phyloP scores from a whole-genome alignment of 1,284 basidiomycete genomes.

The Crucibulum cyathiforme region DNA sequence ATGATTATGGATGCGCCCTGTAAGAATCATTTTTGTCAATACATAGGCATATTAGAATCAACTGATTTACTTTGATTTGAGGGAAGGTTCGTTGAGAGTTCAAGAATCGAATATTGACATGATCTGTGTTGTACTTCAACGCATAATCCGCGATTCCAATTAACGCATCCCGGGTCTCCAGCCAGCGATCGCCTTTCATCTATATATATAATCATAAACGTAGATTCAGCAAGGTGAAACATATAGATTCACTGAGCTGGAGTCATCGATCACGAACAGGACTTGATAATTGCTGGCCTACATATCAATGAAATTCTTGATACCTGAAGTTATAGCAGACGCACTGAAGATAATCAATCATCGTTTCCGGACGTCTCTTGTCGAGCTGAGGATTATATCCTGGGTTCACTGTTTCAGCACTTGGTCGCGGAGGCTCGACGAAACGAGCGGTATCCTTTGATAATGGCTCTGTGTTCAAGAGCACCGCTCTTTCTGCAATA shows the following conservation, averaged over 20 bases:
- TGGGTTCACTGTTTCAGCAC: slow-evolving; percentile 12
- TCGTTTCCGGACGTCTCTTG: slow-evolving; percentile 24
- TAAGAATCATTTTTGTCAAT: not conserved
- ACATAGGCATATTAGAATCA: not conserved
- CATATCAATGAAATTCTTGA: not conserved
- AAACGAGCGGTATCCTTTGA: slow-evolving; percentile 8
- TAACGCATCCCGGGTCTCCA: slow-evolving; percentile 30
- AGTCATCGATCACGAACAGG: slow-evolving; percentile 37
- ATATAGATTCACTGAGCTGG: slow-evolving; percentile 24
- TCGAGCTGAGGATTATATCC: slow-evolving; percentile 34
- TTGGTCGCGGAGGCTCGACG: slow-evolving; percentile 16
- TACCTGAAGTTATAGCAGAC: slow-evolving; percentile 1
- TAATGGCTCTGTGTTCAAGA: slow-evolving; percentile 1
- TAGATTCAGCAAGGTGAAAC: not conserved
- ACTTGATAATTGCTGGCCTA: slow-evolving; percentile 25
- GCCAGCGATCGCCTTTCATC: slow-evolving; percentile 27
- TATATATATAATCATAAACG: slow-evolving; percentile 4
- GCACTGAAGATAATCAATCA: slow-evolving; percentile 30
- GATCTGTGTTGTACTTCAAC: slow-evolving; percentile 22
- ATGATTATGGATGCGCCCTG: not conserved
- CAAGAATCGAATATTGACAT: slow-evolving; percentile 33
- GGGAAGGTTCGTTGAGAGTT: slow-evolving; percentile 18
- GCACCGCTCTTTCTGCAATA: not conserved
- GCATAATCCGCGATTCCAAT: slow-evolving; percentile 32
- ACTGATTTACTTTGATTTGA: slow-evolving; percentile 15